Evolutionary conservation across 805 yeast genomes (phyloP).

Genomic region (Pichia rugopelliculosa): DNA sequence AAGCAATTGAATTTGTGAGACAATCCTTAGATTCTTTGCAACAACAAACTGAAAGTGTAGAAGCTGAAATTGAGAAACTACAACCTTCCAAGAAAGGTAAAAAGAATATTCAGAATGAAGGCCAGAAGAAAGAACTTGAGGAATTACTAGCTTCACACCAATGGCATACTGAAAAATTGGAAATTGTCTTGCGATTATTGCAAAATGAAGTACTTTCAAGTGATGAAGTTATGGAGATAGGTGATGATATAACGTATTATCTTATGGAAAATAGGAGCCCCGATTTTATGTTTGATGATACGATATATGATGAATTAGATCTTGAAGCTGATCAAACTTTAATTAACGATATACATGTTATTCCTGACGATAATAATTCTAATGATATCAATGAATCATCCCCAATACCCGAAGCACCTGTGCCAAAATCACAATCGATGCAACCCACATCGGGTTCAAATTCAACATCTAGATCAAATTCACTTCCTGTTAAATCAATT

Average conservation of each 20-base stretch:
- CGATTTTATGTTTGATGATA: slow-evolving; percentile 92
- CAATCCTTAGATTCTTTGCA: slow-evolving; percentile 69
- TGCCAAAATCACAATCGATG: slow-evolving; percentile 1
- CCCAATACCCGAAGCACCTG: slow-evolving; percentile 6
- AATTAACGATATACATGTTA: slow-evolving; percentile 26
- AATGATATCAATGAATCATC: slow-evolving; percentile 5
- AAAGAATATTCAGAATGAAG: slow-evolving; percentile 33
- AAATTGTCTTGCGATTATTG: slow-evolving; percentile 62
- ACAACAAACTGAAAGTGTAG: slow-evolving; percentile 71
- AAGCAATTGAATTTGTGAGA: slow-evolving; percentile 62
- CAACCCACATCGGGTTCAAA: slow-evolving; percentile 8
- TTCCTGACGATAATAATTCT: slow-evolving; percentile 12
- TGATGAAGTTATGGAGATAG: slow-evolving; percentile 64
- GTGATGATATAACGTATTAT: slow-evolving; percentile 88
- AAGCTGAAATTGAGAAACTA: slow-evolving; percentile 59
- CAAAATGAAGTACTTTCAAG: slow-evolving; percentile 75
- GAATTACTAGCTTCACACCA: slow-evolving; percentile 66
- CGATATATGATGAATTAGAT: slow-evolving; percentile 81
- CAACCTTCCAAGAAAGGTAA: slow-evolving; percentile 44
- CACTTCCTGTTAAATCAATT: background rate
- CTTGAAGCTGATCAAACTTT: slow-evolving; percentile 41
- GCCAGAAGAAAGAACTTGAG: slow-evolving; percentile 51
- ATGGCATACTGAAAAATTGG: slow-evolving; percentile 74
- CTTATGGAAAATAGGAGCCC: slow-evolving; percentile 91
- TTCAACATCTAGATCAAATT: slow-evolving; percentile 5